Percentiles rank a stretch among this genome's conserved stretches.
Conservation (phyloP, 305 asterid genomes). For the Solanum hybrid region DNA sequence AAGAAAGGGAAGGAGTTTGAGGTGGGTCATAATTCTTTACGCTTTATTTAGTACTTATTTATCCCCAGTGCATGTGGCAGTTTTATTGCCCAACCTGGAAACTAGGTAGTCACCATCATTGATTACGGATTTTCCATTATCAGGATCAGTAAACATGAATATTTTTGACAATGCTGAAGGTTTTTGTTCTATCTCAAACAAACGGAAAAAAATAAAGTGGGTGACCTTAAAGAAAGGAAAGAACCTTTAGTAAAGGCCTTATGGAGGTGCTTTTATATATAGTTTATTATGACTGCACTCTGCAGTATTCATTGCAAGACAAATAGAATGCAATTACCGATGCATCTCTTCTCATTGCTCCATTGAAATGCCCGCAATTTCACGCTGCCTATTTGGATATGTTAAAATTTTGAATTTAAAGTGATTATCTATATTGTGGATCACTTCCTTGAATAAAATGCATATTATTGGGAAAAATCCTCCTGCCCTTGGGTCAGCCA, state of each 20-base stretch:
- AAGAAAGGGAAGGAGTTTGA: constrained; percentile 77
- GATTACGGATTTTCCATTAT: neutral
- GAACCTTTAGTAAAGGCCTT: neutral
- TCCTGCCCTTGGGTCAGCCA: neutral
- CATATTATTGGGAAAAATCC: neutral
- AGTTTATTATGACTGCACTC: neutral
- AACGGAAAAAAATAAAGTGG: neutral
- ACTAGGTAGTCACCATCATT: neutral
- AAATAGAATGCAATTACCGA: neutral
- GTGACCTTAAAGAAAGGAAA: neutral
- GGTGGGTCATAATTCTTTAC: constrained; percentile 29
- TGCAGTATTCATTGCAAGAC: neutral
- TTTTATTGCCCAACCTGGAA: neutral
- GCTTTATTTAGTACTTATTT: neutral
- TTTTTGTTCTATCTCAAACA: neutral
- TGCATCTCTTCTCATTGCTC: neutral
- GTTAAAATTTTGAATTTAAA: neutral
- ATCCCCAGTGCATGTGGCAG: neutral
- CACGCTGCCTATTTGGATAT: neutral
- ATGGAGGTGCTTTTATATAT: neutral
- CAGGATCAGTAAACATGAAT: neutral
- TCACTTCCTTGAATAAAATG: neutral
- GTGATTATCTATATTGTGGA: neutral
- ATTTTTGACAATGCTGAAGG: neutral
- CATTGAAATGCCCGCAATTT: neutral